A percentile compares a stretch with the other conserved stretches of the same genome.
Evolutionary conservation across 164 flowering plant species (phyloP).

Genomic region (Nymphaea thermarum): DNA sequence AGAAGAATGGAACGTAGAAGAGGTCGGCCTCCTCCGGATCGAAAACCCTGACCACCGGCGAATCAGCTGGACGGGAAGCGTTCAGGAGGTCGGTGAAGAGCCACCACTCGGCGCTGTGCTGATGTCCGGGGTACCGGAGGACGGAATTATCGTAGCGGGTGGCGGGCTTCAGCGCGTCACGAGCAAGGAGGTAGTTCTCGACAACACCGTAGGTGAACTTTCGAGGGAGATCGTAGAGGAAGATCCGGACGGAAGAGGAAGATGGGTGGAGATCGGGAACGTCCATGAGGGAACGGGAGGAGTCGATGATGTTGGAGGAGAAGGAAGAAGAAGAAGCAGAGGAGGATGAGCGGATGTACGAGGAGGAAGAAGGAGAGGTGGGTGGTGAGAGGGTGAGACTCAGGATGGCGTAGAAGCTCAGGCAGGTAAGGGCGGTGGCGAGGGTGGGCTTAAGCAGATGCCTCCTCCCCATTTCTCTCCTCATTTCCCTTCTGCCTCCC

Average conservation of each 20-base stretch:
- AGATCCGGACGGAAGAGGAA: constrained; percentile 30
- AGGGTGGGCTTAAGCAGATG: constrained; percentile 29
- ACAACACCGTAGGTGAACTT: constrained; percentile 83
- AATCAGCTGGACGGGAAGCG: constrained; percentile 22
- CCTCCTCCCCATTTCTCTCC: constrained; percentile 20
- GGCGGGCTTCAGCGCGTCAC: constrained; percentile 18
- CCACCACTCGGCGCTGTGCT: constrained; percentile 93
- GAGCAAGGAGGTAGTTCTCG: constrained; percentile 55
- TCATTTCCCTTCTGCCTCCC: background rate
- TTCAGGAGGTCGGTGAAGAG: constrained; percentile 54
- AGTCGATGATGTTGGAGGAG: background rate
- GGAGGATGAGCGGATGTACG: background rate
- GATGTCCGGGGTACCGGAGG: constrained; percentile 75
- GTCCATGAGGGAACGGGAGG: background rate
- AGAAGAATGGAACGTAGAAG: constrained; percentile 87
- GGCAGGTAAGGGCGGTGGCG: constrained; percentile 16
- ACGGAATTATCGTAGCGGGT: constrained; percentile 8
- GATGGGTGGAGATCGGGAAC: background rate
- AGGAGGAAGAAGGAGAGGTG: constrained; percentile 1
- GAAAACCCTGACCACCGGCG: constrained; percentile 38
- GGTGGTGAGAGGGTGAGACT: constrained; percentile 22
- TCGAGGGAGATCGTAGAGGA: constrained; percentile 67
- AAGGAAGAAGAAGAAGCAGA: background rate
- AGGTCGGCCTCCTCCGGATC: constrained; percentile 88
- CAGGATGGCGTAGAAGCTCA: constrained; percentile 35